Percentiles rank a stretch among this genome's conserved stretches.
Conservation (phyloP, 2,329 filamentous ascomycete genomes). For the Penicillium crustosum region DNA sequence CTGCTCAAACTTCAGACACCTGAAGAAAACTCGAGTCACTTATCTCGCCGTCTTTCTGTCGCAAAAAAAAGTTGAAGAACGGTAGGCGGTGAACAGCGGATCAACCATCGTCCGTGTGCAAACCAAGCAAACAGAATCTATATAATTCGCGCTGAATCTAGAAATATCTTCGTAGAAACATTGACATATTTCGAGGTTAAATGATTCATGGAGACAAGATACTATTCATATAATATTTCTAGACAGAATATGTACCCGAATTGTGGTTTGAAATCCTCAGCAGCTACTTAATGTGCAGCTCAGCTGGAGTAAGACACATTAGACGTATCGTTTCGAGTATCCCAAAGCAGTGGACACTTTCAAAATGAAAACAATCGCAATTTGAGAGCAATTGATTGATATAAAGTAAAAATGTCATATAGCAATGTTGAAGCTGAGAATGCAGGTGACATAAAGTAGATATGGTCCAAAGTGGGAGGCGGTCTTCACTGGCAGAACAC, state of each 20-base stretch:
- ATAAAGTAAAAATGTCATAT: neutral
- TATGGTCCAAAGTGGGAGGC: neutral
- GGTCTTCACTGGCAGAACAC: neutral
- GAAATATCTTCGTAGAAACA: neutral
- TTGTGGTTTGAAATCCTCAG: neutral
- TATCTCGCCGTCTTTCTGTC: slow-evolving; percentile 9
- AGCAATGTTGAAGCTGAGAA: neutral
- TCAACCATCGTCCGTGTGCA: slow-evolving; percentile 15
- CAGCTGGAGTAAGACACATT: neutral
- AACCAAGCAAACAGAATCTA: slow-evolving; percentile 27
- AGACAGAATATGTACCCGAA: too few species aligned
- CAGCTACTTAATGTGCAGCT: neutral
- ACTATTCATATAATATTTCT: neutral
- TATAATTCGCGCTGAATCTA: neutral
- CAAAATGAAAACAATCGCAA: fast-evolving
- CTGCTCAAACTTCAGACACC: slow-evolving; percentile 11
- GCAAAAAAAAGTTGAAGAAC: slow-evolving; percentile 24
- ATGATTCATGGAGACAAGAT: neutral
- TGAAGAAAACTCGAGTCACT: slow-evolving; percentile 13
- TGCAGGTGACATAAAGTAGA: neutral
- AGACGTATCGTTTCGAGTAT: neutral
- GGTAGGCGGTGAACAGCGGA: slow-evolving; percentile 17
- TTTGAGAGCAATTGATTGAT: neutral
- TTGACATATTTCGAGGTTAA: neutral
- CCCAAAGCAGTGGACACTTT: neutral